These are phyloP conservation scores for Pythium brachiatum DNA, from an alignment of 352 stramenopile genomes.

Conservation along the genomic window DNA sequence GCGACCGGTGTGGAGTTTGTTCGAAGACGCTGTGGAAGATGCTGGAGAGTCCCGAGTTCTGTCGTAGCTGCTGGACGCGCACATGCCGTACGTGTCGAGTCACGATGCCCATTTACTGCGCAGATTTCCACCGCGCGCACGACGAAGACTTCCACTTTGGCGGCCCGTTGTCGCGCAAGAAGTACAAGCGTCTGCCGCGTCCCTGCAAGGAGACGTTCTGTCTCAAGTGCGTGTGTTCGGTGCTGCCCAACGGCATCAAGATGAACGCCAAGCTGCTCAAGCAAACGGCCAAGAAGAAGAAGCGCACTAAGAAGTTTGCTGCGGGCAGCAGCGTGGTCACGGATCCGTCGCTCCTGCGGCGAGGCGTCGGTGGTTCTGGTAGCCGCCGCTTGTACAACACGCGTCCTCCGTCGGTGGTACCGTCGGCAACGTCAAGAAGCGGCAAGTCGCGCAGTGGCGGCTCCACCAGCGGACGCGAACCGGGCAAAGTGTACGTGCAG, in stretches of 20 bases:
- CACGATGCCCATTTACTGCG: constrained; percentile 74
- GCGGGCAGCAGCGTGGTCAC: constrained; percentile 25
- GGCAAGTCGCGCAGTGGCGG: constrained; percentile 4
- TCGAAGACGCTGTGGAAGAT: constrained; percentile 67
- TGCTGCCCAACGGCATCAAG: constrained; percentile 55
- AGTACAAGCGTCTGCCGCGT: constrained; percentile 12
- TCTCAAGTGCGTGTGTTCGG: constrained; percentile 64
- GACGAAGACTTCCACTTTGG: constrained; percentile 18
- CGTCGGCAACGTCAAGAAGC: constrained; percentile 1
- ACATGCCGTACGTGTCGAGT: constrained; percentile 66
- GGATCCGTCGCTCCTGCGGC: constrained; percentile 16
- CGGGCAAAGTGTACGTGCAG: constrained; percentile 21
- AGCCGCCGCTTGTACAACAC: constrained; percentile 5
- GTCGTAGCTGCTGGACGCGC: constrained; percentile 61
- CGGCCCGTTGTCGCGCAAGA: constrained; percentile 4
- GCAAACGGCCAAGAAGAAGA: constrained; percentile 54
- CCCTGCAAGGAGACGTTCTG: constrained; percentile 79
- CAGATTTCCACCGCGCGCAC: constrained; percentile 47
- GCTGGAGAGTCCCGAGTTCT: constrained; percentile 38
- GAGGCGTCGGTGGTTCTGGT: constrained; percentile 9
- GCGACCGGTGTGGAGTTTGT: constrained; percentile 56
- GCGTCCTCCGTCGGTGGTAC: constrained; percentile 1
- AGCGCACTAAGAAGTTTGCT: constrained; percentile 28
- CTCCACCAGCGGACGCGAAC: constrained; percentile 7
- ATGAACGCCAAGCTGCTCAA: constrained; percentile 68